phyloP scores from a whole-genome alignment of 345 rosid species.

The Kernera saxatilis region DNA sequence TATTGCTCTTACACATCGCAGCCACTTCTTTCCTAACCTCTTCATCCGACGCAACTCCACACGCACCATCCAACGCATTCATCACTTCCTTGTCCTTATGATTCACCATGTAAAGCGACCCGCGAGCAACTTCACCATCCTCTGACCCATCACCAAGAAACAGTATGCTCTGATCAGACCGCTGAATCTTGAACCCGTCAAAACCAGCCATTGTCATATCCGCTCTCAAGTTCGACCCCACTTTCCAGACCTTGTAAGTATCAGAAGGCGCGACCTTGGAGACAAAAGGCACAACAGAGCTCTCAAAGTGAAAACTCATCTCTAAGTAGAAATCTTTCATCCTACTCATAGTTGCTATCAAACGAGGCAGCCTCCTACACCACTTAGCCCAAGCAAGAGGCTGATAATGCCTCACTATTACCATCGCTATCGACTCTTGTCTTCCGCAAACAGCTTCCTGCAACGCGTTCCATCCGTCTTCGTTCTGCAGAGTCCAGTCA shows the following conservation, averaged over 20 bases:
- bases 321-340: slow-evolving; percentile 99
- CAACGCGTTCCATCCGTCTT: slow-evolving; percentile 93
- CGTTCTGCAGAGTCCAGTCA: slow-evolving; percentile 95
- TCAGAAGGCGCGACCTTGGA: slow-evolving; percentile 94
- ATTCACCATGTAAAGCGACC: slow-evolving; percentile 79
- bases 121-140: slow-evolving; percentile 67
- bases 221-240: slow-evolving; percentile 87
- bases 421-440: slow-evolving; percentile 74
- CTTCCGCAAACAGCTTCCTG: slow-evolving; percentile 90
- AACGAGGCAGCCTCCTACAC: slow-evolving; percentile 90
- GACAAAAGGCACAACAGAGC: slow-evolving; percentile 90
- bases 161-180: slow-evolving; percentile 83
- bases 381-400: slow-evolving; percentile 97
- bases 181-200: slow-evolving; percentile 85
- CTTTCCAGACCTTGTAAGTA: slow-evolving; percentile 93
- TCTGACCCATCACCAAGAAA: slow-evolving; percentile 97
- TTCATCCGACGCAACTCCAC: slow-evolving; percentile 70
- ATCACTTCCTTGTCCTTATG: slow-evolving; percentile 94
- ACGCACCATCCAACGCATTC: slow-evolving; percentile 94
- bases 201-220: slow-evolving; percentile 99
- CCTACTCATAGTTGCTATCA: slow-evolving; percentile 67
- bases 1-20: slow-evolving; percentile 85
- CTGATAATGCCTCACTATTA: slow-evolving; percentile 80
- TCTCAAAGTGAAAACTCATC: slow-evolving; percentile 88
- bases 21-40: slow-evolving; percentile 84